Evolutionary conservation across 2,329 filamentous ascomycete genomes (phyloP).

Genomic region (Verticillium alfalfae): DNA sequence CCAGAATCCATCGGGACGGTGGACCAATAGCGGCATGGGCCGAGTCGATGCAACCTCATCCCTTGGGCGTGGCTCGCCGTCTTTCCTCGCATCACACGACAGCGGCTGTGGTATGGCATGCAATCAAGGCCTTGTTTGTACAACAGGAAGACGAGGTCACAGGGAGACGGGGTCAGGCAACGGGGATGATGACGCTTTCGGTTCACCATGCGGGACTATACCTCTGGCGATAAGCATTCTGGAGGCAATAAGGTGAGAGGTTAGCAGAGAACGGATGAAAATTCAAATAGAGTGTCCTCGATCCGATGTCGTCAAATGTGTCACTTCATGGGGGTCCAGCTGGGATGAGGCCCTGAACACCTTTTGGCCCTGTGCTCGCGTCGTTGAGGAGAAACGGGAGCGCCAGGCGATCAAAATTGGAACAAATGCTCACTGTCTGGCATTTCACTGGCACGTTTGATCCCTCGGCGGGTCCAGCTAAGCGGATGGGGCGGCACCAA

Average conservation of each 20-base stretch:
- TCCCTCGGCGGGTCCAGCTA: background rate
- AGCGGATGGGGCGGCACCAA: background rate
- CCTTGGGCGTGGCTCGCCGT: background rate
- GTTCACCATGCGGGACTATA: background rate
- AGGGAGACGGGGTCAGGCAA: background rate
- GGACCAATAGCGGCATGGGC: background rate
- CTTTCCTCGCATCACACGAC: background rate
- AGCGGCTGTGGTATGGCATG: background rate
- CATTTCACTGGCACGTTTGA: background rate
- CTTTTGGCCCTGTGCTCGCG: background rate
- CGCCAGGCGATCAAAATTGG: background rate
- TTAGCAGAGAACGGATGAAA: background rate
- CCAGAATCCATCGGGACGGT: background rate
- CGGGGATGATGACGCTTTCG: background rate
- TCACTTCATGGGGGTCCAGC: background rate
- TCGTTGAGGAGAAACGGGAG: background rate
- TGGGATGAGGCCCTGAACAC: background rate
- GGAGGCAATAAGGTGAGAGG: background rate
- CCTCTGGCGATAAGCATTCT: background rate
- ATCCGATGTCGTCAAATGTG: background rate
- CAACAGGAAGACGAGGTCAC: no score
- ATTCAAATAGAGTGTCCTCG: background rate
- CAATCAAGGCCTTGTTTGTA: no score
- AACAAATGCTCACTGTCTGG: background rate
- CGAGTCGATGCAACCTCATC: background rate